Conservation (phyloP, 179 eudicot species). For the Kewa caespitosa region DNA sequence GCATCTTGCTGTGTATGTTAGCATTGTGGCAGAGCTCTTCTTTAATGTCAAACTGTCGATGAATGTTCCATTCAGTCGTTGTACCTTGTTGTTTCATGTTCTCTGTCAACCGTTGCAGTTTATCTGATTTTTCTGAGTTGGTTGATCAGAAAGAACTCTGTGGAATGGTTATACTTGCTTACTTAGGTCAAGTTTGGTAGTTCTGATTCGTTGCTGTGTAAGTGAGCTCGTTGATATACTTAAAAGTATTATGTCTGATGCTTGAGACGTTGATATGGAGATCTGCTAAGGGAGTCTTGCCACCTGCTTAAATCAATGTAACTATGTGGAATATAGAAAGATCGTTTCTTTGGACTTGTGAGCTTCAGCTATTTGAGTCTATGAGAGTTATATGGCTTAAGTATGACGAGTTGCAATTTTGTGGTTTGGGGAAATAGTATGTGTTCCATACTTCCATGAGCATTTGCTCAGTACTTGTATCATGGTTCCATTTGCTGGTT, state of each 20-base stretch:
- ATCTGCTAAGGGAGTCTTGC: neutral
- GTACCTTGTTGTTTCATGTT: neutral
- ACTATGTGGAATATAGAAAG: no score
- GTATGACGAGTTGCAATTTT: no score
- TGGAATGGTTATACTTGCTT: neutral
- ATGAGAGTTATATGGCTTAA: no score
- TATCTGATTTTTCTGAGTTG: neutral
- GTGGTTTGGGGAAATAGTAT: neutral
- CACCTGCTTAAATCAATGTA: no score
- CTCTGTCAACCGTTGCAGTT: neutral
- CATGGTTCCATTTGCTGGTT: neutral
- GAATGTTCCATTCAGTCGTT: neutral
- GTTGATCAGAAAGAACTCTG: neutral
- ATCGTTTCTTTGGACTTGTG: neutral
- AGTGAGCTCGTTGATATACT: no score
- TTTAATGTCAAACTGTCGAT: no score
- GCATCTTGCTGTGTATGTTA: constrained; percentile 1
- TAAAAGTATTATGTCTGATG: neutral
- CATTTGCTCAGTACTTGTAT: neutral
- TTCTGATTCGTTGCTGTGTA: no score
- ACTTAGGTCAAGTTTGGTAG: neutral
- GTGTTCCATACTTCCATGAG: neutral
- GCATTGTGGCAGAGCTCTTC: neutral
- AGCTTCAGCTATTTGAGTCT: no score
- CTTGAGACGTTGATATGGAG: neutral